These are phyloP conservation scores for Globisporangium takayamanum DNA, from an alignment of 352 stramenopile genomes.

Conservation along the genomic window DNA sequence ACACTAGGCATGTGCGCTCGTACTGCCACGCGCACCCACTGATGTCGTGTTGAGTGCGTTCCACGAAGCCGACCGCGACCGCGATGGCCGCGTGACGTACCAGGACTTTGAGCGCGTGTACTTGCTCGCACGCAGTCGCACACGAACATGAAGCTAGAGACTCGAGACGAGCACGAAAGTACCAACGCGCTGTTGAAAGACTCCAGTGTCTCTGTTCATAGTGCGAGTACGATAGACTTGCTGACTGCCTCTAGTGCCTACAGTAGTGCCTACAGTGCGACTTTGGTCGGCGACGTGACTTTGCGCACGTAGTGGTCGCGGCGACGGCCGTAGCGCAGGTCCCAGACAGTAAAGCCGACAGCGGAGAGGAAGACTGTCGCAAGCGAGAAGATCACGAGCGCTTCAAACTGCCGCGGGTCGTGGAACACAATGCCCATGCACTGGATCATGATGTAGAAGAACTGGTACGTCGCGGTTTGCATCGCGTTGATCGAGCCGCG, in stretches of 20 bases:
- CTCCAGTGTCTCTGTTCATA: too few relatives aligned
- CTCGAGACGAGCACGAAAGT: too few relatives aligned
- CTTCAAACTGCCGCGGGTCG: slow-evolving; percentile 47
- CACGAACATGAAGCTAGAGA: too few relatives aligned
- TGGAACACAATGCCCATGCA: slow-evolving; percentile 41
- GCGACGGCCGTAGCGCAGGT: slow-evolving; percentile 35
- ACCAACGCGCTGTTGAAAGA: too few relatives aligned
- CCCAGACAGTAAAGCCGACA: slow-evolving; percentile 47
- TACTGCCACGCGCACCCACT: slow-evolving; percentile 25
- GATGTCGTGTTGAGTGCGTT: slow-evolving; percentile 30
- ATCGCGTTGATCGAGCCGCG: slow-evolving; percentile 58
- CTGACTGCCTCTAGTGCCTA: too few relatives aligned
- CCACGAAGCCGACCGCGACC: slow-evolving; percentile 46
- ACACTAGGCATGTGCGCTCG: slow-evolving; percentile 26
- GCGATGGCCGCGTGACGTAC: slow-evolving; percentile 27
- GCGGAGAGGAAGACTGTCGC: slow-evolving; percentile 35
- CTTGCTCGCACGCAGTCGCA: neutral
- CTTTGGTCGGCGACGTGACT: neutral
- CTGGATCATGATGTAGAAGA: slow-evolving; percentile 58
- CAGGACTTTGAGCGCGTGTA: slow-evolving; percentile 15
- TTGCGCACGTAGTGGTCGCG: slow-evolving; percentile 28
- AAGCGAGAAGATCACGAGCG: slow-evolving; percentile 50
- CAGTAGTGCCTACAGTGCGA: neutral
- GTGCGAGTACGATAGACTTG: too few relatives aligned
- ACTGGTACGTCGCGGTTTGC: slow-evolving; percentile 55